Base-by-base conservation (phyloP, 768 basidiomycete genomes). In the Lanmaoa rubissima region DNA sequence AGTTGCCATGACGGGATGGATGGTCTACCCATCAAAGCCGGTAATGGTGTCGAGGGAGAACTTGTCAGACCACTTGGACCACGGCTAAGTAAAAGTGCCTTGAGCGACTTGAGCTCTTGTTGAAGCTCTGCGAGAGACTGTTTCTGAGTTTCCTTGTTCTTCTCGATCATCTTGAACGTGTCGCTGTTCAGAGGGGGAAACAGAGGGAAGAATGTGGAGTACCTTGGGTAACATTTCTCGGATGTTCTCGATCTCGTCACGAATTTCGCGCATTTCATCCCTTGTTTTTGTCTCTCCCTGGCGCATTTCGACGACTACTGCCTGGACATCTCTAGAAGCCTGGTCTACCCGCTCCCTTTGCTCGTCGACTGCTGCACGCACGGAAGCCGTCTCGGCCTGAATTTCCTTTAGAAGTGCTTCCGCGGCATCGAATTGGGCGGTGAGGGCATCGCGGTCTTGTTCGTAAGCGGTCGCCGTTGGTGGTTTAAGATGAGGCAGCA, bases 171-270 rank as follows among this genome's bases (percentile, higher is more conserved):
- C 95, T 98, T 60, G 51, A 39, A 28, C 13, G 34, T 13, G 16
- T 2, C 13, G 6, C 13, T 5, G 28, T 38, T 69, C 5, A 53
- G 51, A 59, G n/a, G 3, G 28, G 4, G 42, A 36, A 34, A 32
- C n/a, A 11, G 16, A 7, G 28, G 7, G 12, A 47, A 24, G 31
- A 21, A 51, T 11, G 21, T 46, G 13, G 66, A 75, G 28, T 59
- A 95, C 97, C 83, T 91, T 94, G 6, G 97, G 97, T 17, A 99
- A 73, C 85, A 95, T 87, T 60, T 96, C 94, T 19, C 89, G 84
- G 46, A 98, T 85, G 59, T 85, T 90, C 64, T 88, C 90, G 50
- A 98, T 81, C 69, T 98, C 97, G 12, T 93, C 91, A 52, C 92
- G 83, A 52, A 98, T 85, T 76, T 94, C 92, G 31, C 90, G 83